phyloP scores from a whole-genome alignment of 805 yeast species.

The Yamadazyma tumulicola region DNA sequence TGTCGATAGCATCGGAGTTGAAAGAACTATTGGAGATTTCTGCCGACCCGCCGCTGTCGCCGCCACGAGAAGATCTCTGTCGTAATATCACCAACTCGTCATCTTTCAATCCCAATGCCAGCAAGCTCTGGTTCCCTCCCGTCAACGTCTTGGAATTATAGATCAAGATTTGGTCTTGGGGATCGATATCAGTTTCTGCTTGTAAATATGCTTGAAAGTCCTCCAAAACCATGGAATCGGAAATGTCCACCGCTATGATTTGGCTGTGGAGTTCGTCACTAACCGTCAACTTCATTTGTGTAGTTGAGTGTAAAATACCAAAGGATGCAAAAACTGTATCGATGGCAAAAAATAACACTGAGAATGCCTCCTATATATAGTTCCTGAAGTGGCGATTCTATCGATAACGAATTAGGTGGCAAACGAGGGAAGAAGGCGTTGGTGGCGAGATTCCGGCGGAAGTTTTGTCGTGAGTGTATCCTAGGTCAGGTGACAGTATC shows the following conservation, averaged over 20 bases:
- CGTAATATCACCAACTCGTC: constrained; percentile 55
- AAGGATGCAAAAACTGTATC: too few species aligned
- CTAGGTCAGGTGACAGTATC: too few species aligned
- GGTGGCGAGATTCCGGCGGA: too few species aligned
- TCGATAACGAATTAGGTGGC: not conserved
- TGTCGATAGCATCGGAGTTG: constrained; percentile 13
- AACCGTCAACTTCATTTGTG: constrained; percentile 23
- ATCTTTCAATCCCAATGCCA: constrained; percentile 46
- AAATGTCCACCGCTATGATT: constrained; percentile 53
- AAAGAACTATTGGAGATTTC: constrained; percentile 1
- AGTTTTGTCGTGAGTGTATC: too few species aligned
- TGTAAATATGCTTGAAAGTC: constrained; percentile 75
- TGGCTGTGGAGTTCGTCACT: constrained; percentile 22
- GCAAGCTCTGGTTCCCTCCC: constrained; percentile 32
- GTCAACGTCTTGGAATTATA: constrained; percentile 43
- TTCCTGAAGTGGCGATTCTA: not conserved
- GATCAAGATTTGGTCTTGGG: constrained; percentile 45
- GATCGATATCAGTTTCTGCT: constrained; percentile 58
- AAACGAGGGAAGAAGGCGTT: too few species aligned
- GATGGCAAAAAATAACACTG: constrained; percentile 1
- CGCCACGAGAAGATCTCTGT: constrained; percentile 17
- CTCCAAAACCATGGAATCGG: constrained; percentile 55
- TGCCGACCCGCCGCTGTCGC: constrained; percentile 8
- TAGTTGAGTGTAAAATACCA: constrained; percentile 1
- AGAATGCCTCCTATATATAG: not conserved